Evolutionary conservation across 2,329 filamentous ascomycete genomes (phyloP).

Genomic region (Parafenestella ontariensis): DNA sequence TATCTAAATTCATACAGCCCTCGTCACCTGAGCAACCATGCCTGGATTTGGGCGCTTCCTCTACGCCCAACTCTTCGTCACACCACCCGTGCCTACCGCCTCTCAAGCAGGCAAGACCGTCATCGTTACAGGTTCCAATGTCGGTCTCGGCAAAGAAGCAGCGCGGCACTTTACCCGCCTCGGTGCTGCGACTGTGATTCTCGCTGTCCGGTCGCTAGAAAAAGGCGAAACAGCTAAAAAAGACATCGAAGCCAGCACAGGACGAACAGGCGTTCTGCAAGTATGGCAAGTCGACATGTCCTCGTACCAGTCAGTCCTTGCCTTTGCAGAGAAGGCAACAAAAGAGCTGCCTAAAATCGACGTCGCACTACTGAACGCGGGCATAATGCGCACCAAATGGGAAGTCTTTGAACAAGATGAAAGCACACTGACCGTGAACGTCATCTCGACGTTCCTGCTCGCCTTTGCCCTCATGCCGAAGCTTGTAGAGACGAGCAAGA

Average conservation of each 20-base stretch:
- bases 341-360: constrained; percentile 40
- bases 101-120: constrained; percentile 47
- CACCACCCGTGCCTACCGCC: constrained; percentile 36
- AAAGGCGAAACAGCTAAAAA: constrained; percentile 55
- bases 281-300: constrained; percentile 56
- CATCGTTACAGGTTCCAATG: constrained; percentile 57
- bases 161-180: constrained; percentile 52
- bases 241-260: constrained; percentile 43
- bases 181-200: constrained; percentile 52
- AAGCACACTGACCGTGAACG: constrained; percentile 30
- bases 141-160: constrained; percentile 56
- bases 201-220: constrained; percentile 51
- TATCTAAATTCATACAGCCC: too few relatives aligned
- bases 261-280: constrained; percentile 46
- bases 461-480: constrained; percentile 38
- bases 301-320: constrained; percentile 46
- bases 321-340: constrained; percentile 35
- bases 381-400: constrained; percentile 19
- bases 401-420: constrained; percentile 34
- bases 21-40: constrained; percentile 2
- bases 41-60: constrained; percentile 43
- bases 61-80: constrained; percentile 51
- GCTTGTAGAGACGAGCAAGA: constrained; percentile 29
- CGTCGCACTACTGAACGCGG: constrained; percentile 51
- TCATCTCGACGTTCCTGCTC: constrained; percentile 25